Conservation (phyloP, 257 asterid genomes). For the Cinchona pubescens region DNA sequence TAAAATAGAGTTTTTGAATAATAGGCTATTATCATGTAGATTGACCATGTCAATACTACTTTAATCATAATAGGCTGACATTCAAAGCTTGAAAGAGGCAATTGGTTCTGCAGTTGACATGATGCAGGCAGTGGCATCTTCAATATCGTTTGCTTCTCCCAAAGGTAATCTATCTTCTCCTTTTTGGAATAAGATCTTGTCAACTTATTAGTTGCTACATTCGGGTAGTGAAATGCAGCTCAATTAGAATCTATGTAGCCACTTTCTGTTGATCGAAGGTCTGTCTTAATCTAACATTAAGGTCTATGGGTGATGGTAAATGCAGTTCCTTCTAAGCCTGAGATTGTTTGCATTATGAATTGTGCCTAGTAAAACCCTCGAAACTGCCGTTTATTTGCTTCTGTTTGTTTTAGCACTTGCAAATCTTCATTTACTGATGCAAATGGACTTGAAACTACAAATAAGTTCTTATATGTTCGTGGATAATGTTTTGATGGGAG, state of each 20-base stretch:
- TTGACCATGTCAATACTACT: constrained; percentile 15
- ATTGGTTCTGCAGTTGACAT: constrained; percentile 70
- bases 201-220: neutral
- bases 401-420: neutral
- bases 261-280: neutral
- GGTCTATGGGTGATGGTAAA: neutral
- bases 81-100: constrained; percentile 77
- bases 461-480: neutral
- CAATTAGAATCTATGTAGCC: neutral
- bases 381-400: neutral
- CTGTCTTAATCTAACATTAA: neutral
- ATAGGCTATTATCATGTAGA: neutral
- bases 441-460: neutral
- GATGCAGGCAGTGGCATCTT: constrained; percentile 68
- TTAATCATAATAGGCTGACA: constrained; percentile 49
- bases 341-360: neutral
- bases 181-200: neutral
- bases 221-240: neutral
- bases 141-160: constrained; percentile 51
- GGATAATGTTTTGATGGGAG: neutral
- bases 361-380: neutral
- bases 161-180: constrained; percentile 41
- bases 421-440: neutral
- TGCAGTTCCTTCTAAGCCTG: neutral
- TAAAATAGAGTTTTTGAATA: neutral